phyloP scores from a whole-genome alignment of 306 rosid genomes.

The Dryas alaskensis region DNA sequence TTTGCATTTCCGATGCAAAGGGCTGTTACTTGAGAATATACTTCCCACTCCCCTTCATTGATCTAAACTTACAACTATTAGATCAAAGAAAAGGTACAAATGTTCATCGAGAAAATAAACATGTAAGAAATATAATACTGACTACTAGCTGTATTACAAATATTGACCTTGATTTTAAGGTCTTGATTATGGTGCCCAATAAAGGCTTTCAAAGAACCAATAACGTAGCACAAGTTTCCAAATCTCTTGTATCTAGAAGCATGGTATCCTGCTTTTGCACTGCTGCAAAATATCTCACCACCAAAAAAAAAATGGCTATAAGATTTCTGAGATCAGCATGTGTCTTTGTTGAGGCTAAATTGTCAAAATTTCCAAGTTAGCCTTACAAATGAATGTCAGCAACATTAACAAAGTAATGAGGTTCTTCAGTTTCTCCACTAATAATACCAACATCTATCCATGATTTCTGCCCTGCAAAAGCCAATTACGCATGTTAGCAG shows the following conservation, averaged over 20 bases:
- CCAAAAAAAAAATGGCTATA: neutral
- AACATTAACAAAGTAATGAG: constrained; percentile 82
- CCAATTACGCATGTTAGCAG: constrained; percentile 19
- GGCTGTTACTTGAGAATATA: constrained; percentile 71
- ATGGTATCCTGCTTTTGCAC: constrained; percentile 90
- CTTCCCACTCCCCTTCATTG: constrained; percentile 81
- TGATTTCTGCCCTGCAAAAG: constrained; percentile 68
- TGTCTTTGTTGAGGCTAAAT: constrained; percentile 16
- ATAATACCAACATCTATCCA: constrained; percentile 72
- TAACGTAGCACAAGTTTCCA: constrained; percentile 83
- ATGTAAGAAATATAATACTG: neutral
- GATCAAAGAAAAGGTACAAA: neutral
- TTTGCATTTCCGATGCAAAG: constrained; percentile 87
- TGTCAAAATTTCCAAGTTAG: constrained; percentile 30
- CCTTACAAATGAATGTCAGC: constrained; percentile 97
- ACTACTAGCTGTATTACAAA: neutral
- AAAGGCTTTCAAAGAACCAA: constrained; percentile 92
- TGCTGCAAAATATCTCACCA: constrained; percentile 49
- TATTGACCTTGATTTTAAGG: constrained; percentile 71
- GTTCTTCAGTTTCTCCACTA: constrained; percentile 48
- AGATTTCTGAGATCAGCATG: constrained; percentile 18
- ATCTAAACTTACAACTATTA: constrained; percentile 42
- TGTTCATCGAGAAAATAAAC: neutral
- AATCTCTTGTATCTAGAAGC: constrained; percentile 82
- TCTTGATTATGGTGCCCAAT: constrained; percentile 78